Percentiles rank a stretch among this genome's conserved stretches.
These are phyloP conservation scores for Dioszegia crocea DNA, from an alignment of 768 basidiomycete species.

Conservation along the genomic window DNA sequence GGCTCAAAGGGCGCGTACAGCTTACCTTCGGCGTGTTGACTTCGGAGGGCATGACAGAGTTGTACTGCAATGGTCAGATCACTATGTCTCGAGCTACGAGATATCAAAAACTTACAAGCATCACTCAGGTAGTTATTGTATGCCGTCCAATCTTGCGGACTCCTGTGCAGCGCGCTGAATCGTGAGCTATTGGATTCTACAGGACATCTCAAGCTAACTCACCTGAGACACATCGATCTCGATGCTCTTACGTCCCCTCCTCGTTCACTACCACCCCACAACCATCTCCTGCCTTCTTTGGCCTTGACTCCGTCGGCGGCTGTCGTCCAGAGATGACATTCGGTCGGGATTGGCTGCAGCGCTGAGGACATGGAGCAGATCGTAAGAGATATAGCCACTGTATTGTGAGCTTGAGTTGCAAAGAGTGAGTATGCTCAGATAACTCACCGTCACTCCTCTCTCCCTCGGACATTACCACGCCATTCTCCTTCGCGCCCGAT, in stretches of 20 bases:
- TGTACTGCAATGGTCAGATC: slow-evolving; percentile 24
- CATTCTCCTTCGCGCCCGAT: not conserved
- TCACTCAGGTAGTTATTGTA: slow-evolving; percentile 44
- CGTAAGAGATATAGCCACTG: slow-evolving; percentile 45
- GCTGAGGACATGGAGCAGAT: slow-evolving; percentile 43
- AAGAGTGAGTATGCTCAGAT: not conserved
- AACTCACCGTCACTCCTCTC: slow-evolving; percentile 19
- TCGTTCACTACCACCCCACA: not conserved
- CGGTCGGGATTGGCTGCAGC: slow-evolving; percentile 32
- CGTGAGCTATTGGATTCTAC: not conserved
- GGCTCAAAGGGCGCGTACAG: no score
- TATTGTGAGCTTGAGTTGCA: not conserved
- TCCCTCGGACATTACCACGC: not conserved
- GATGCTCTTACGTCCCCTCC: slow-evolving; percentile 7
- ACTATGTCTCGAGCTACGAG: no score
- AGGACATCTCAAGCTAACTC: not conserved
- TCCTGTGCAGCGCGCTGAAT: slow-evolving; percentile 39
- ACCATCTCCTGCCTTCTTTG: not conserved
- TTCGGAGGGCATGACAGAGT: slow-evolving; percentile 37
- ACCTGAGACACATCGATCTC: slow-evolving; percentile 22
- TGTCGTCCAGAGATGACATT: slow-evolving; percentile 31
- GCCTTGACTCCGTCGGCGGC: not conserved
- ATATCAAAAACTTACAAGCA: slow-evolving; percentile 26
- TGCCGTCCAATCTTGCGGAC: slow-evolving; percentile 47
- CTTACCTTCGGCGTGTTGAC: slow-evolving; percentile 29